Percentiles rank a stretch among this genome's conserved stretches.
phyloP scores from a whole-genome alignment of 768 basidiomycete genomes.

The Pisolithus marmoratus region DNA sequence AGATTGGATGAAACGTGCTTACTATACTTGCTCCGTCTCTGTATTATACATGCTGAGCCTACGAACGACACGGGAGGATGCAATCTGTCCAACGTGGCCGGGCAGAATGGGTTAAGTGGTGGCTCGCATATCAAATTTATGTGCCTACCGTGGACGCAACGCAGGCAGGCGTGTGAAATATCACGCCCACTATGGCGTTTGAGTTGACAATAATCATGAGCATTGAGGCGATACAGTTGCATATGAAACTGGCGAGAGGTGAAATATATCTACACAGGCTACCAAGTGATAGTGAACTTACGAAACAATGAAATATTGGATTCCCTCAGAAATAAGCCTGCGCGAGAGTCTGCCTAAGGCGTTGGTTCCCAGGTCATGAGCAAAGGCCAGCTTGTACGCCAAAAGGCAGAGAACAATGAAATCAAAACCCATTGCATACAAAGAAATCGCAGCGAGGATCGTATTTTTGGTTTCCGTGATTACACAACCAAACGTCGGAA shows the following conservation, averaged over 20 bases:
- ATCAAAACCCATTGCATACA: slow-evolving; percentile 76
- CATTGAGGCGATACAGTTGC: no score
- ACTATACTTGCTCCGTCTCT: not conserved
- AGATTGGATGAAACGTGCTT: not conserved
- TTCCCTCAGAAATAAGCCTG: no score
- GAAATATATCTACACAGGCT: no score
- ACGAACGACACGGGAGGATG: slow-evolving; percentile 56
- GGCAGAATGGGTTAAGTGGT: slow-evolving; percentile 60
- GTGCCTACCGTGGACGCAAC: slow-evolving; percentile 15
- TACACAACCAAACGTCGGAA: slow-evolving; percentile 42
- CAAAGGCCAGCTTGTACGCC: slow-evolving; percentile 45
- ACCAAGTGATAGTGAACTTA: no score
- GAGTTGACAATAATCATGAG: no score
- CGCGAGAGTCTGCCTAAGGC: no score
- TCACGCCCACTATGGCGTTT: no score
- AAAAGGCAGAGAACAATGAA: slow-evolving; percentile 54
- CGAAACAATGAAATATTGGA: no score
- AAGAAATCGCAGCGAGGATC: slow-evolving; percentile 63
- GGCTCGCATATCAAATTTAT: slow-evolving; percentile 26
- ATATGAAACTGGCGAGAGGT: no score
- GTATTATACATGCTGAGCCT: slow-evolving; percentile 28
- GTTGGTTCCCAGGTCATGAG: no score
- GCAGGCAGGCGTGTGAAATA: slow-evolving; percentile 5
- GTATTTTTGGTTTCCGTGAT: slow-evolving; percentile 58
- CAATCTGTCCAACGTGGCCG: slow-evolving; percentile 59